phyloP scores from a whole-genome alignment of 2,329 filamentous ascomycete genomes.

The Xylariaceae sp. region DNA sequence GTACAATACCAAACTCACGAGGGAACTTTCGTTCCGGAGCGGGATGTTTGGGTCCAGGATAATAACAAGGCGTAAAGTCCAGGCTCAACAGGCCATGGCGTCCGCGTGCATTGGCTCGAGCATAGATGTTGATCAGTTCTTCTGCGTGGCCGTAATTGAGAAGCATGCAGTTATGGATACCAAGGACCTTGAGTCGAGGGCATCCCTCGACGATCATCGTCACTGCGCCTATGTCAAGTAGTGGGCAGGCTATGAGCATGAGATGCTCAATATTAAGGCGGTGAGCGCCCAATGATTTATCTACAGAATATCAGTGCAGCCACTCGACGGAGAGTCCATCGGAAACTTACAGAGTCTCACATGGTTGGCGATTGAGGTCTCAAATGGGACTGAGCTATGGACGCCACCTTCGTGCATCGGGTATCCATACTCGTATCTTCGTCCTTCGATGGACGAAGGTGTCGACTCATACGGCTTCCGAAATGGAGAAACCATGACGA shows the following conservation, averaged over 20 bases:
- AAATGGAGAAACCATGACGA: too few relatives aligned
- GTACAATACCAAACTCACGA: too few relatives aligned
- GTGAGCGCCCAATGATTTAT: too few relatives aligned
- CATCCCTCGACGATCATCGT: neutral
- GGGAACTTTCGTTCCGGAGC: too few relatives aligned
- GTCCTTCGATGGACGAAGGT: neutral
- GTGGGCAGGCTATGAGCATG: conserved; percentile 2
- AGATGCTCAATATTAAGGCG: neutral
- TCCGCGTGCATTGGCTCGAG: too few relatives aligned
- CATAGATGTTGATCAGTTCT: neutral
- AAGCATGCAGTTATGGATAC: neutral
- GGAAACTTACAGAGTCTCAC: neutral
- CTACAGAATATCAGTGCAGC: too few relatives aligned
- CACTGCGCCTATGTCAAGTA: conserved; percentile 1
- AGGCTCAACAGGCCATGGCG: neutral
- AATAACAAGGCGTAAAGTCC: neutral
- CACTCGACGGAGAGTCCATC: too few relatives aligned
- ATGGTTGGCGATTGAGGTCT: neutral
- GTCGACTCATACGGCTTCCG: neutral
- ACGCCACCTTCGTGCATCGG: neutral
- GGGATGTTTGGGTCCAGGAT: neutral
- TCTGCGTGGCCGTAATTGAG: neutral
- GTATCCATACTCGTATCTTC: neutral
- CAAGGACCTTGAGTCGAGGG: neutral
- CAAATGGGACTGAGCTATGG: neutral